Percentiles rank a stretch among this genome's conserved stretches.
These are phyloP conservation scores for Teunomyces funiuensis DNA, from an alignment of 805 yeast genomes.

Conservation along the genomic window DNA sequence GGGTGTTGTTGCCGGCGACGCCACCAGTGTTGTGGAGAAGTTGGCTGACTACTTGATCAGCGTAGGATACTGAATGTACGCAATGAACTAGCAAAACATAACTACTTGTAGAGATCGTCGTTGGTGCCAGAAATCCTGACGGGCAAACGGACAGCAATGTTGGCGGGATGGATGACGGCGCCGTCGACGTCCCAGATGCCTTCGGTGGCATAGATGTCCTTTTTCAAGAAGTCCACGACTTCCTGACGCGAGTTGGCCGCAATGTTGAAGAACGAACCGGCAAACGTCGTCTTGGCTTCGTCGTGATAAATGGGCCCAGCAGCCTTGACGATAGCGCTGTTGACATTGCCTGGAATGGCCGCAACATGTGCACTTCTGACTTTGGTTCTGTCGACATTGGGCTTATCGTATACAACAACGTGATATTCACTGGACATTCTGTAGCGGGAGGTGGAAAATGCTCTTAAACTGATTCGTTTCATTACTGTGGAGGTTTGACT, in stretches of 20 bases:
- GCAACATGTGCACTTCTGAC: constrained; percentile 56
- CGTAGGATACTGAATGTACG: constrained; percentile 66
- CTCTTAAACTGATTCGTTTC: no score
- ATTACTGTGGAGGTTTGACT: no score
- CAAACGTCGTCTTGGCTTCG: constrained; percentile 49
- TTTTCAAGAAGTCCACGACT: constrained; percentile 59
- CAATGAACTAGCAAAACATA: no score
- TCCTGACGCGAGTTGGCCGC: constrained; percentile 66
- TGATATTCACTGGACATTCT: constrained; percentile 32
- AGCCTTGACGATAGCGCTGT: constrained; percentile 37
- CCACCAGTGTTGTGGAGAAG: constrained; percentile 91
- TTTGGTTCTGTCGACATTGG: constrained; percentile 55
- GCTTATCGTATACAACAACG: constrained; percentile 69
- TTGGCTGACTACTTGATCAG: constrained; percentile 92
- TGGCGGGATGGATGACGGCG: constrained; percentile 56
- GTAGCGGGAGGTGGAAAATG: not conserved
- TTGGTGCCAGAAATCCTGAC: constrained; percentile 32
- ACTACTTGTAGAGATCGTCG: constrained; percentile 11
- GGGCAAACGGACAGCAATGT: constrained; percentile 37
- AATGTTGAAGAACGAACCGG: constrained; percentile 66
- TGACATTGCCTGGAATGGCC: constrained; percentile 42
- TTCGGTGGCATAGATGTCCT: constrained; percentile 59
- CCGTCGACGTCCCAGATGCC: constrained; percentile 78
- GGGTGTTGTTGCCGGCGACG: constrained; percentile 91
- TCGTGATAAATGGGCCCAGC: constrained; percentile 47